phyloP scores from a whole-genome alignment of 441 rosid species.

The Croton laevigatus region DNA sequence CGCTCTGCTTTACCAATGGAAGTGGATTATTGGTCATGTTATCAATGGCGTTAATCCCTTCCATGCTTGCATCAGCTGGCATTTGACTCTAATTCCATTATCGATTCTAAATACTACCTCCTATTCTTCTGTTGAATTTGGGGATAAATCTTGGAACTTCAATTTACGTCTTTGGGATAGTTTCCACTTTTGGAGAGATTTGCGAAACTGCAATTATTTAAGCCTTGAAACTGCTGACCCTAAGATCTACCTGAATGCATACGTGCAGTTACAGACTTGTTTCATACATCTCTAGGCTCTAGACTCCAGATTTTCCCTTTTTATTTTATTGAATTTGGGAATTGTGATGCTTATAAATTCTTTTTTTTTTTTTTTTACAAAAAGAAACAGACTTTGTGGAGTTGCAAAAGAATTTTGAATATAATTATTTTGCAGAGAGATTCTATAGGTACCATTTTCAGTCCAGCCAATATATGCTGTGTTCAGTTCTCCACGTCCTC shows the following conservation, averaged over 20 bases:
- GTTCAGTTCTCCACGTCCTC: constrained; percentile 70
- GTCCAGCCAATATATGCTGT: constrained; percentile 70
- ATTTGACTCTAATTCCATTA: not conserved
- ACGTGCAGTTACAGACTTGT: no score
- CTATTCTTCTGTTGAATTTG: constrained; percentile 3
- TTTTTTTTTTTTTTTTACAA: no score
- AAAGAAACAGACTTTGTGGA: no score
- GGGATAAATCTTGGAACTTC: not conserved
- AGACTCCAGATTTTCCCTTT: no score
- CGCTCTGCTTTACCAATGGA: not conserved
- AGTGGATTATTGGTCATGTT: not conserved
- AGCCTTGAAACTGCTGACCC: no score
- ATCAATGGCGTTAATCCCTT: not conserved
- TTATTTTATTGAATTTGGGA: no score
- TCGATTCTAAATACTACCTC: not conserved
- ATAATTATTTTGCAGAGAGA: constrained; percentile 40
- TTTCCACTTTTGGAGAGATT: constrained; percentile 11
- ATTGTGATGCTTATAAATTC: no score
- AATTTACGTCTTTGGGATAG: not conserved
- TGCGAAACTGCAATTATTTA: no score
- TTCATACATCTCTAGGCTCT: no score
- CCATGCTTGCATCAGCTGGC: not conserved
- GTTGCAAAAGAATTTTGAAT: not conserved
- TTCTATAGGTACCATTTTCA: constrained; percentile 50
- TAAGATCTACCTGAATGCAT: no score